These are phyloP conservation scores for Linnemannia elongata DNA, from an alignment of 192 early-diverging fungal species.

Conservation along the genomic window DNA sequence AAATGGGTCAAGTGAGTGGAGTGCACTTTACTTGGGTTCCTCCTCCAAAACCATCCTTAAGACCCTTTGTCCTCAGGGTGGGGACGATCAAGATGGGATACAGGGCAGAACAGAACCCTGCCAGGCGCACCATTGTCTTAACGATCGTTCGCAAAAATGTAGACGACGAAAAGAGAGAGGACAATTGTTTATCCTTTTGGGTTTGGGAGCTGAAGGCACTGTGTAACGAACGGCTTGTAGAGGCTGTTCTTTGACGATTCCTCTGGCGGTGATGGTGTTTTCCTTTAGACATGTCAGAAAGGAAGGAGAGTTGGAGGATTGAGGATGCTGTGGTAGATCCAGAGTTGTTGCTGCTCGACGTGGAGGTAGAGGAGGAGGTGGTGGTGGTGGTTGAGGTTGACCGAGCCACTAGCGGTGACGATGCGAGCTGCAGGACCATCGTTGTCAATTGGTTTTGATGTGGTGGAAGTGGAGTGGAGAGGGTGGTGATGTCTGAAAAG, in stretches of 20 bases:
- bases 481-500: too few species aligned
- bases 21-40: constrained; percentile 27
- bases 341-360: constrained; percentile 9
- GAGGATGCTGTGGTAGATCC: constrained; percentile 11
- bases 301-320: constrained; percentile 26
- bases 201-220: background rate
- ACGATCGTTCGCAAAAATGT: background rate
- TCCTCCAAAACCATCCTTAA: constrained; percentile 24
- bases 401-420: constrained; percentile 20
- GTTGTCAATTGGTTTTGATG: background rate
- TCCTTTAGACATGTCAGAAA: constrained; percentile 16
- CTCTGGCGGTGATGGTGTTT: background rate
- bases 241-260: background rate
- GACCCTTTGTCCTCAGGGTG: background rate
- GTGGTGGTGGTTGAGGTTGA: background rate
- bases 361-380: background rate
- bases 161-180: background rate
- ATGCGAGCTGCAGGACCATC: constrained; percentile 36
- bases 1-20: too few species aligned
- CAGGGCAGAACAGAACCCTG: constrained; percentile 7
- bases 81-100: constrained; percentile 2
- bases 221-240: background rate
- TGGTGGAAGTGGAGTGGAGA: background rate
- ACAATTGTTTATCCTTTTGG: background rate
- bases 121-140: constrained; percentile 9